Evolutionary conservation across 106 monocot species (phyloP), one percentile per base, ranked within the genome.

Genomic region (Dendrobium nobile): DNA sequence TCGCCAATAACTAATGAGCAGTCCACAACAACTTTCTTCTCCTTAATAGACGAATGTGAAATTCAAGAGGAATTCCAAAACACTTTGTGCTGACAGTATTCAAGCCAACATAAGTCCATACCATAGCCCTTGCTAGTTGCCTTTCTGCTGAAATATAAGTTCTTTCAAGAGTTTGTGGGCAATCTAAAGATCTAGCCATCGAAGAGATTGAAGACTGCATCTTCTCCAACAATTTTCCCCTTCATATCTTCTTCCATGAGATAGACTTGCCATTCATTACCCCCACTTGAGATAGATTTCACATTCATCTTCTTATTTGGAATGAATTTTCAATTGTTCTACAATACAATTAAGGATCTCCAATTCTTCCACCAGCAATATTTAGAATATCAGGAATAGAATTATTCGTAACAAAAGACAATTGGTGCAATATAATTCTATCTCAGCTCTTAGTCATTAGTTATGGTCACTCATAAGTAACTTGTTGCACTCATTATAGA

Each of bases 121-220:
- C 87, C 99, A 99, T 95, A 8, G 99, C 99, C 84, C 93, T 91
- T 84, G 95, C 99, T 87, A 99, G 91, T 79, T 99, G 95, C 73
- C 91, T 91, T 86, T 93, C 93, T 47, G 82, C 87, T 67, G 88
- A 81, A 26, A 87, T 72, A 67, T 95, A 95, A 82, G 81, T 88
- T 75, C 83, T 91, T 86, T 95, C 95, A 90, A 85, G 85, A 84
- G 84, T 77, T 87, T 91, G 88, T 41, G 93, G 79, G 73, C 80
- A 79, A 77, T 95, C 93, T 51, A 90, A 33, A 79, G 90, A 89
- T 82, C 84, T 88, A 67, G 85, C 73, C 45, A 95, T 80, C 8
- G 80, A 80, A 17, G 92, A 91, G 73, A 93, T 85, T 9, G 91
- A 88, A 80, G 89, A 88, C 78, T 93, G 89, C 56, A 99, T 81